These are phyloP conservation scores for Schizosaccharomyces lindneri DNA, from an alignment of 805 yeast genomes.

Conservation along the genomic window DNA sequence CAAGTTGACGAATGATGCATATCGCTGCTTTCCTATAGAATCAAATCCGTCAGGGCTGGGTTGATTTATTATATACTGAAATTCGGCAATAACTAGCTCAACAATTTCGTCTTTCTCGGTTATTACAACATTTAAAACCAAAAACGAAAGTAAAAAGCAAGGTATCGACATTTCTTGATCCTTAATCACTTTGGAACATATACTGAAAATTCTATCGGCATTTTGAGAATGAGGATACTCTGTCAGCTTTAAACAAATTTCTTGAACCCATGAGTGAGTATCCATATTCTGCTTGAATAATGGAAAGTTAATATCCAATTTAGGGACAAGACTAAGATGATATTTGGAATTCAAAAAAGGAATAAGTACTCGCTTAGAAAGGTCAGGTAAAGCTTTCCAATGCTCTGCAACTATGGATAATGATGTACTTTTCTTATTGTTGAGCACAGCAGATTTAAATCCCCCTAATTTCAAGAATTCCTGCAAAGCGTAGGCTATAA, in stretches of 20 bases:
- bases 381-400: slow-evolving; percentile 41
- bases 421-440: slow-evolving; percentile 5
- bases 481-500: slow-evolving; percentile 73
- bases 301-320: slow-evolving; percentile 29
- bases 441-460: slow-evolving; percentile 14
- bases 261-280: slow-evolving; percentile 46
- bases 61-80: slow-evolving; percentile 25
- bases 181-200: slow-evolving; percentile 38
- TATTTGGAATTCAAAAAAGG: slow-evolving; percentile 59
- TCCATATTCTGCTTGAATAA: slow-evolving; percentile 20
- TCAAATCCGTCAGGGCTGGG: background rate
- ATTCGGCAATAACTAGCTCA: slow-evolving; percentile 30
- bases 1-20: background rate
- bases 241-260: slow-evolving; percentile 41
- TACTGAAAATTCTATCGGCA: slow-evolving; percentile 25
- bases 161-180: slow-evolving; percentile 49
- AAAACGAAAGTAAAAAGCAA: slow-evolving; percentile 52
- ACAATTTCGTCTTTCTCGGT: slow-evolving; percentile 19
- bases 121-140: slow-evolving; percentile 37
- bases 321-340: slow-evolving; percentile 20
- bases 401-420: slow-evolving; percentile 7
- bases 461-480: slow-evolving; percentile 47
- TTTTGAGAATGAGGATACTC: slow-evolving; percentile 16
- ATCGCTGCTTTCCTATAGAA: background rate
- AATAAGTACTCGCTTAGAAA: slow-evolving; percentile 44